A percentile compares a stretch with the other conserved stretches of the same genome.
These are phyloP conservation scores for Corymbia citriodora DNA, from an alignment of 441 rosid species.

Conservation along the genomic window DNA sequence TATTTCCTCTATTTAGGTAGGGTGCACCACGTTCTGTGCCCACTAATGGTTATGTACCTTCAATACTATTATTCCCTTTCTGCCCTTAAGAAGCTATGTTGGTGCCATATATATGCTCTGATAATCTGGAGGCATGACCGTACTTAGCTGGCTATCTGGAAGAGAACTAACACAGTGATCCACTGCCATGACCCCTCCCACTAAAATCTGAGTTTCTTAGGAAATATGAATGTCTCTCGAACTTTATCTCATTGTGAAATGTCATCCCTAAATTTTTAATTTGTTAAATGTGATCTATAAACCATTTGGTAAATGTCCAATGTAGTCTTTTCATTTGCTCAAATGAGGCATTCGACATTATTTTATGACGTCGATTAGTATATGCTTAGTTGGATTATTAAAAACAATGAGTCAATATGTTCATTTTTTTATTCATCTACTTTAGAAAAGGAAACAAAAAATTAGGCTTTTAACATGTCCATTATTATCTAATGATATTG, in stretches of 20 bases:
- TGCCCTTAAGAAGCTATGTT: not conserved
- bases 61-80: not conserved
- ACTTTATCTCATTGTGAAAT: no score
- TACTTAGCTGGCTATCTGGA: not conserved
- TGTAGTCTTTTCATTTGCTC: no score
- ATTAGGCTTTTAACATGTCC: not conserved
- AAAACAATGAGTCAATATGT: not conserved
- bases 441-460: not conserved
- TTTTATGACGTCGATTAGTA: not conserved
- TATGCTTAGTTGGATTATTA: not conserved
- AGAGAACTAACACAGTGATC: not conserved
- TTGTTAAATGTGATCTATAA: no score
- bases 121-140: not conserved
- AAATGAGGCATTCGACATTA: accelerated
- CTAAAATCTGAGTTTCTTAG: not conserved
- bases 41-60: not conserved
- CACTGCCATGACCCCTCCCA: not conserved
- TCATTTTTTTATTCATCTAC: not conserved
- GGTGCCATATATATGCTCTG: not conserved
- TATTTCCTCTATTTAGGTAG: not conserved
- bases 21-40: not conserved
- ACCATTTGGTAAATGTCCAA: not conserved
- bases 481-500: not conserved
- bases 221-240: no score
- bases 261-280: no score